Percentiles rank a stretch among this genome's conserved stretches.
phyloP scores from a whole-genome alignment of 208 protist genomes.

The Acanthamoeba quina region DNA sequence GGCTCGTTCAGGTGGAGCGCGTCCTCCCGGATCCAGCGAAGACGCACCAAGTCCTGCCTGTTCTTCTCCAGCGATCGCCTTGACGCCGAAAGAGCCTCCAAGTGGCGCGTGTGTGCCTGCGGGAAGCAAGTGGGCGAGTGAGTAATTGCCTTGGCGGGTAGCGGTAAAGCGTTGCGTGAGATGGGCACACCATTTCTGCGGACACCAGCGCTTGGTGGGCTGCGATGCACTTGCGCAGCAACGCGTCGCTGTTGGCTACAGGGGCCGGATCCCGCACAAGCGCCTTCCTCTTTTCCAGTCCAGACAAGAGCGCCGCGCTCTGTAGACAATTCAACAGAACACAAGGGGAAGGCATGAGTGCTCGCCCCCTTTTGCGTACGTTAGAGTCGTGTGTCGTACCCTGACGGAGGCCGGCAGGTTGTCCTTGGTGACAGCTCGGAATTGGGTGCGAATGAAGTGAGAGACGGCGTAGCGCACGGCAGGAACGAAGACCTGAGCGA shows the following conservation, averaged over 20 bases:
- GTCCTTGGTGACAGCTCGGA: neutral
- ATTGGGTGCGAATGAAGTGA: neutral
- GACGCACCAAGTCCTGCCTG: constrained; percentile 1
- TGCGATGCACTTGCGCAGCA: neutral
- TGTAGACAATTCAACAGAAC: neutral
- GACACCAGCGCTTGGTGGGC: neutral
- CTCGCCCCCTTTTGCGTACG: neutral
- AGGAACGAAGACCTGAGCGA: neutral
- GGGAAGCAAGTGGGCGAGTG: neutral
- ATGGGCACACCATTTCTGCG: neutral
- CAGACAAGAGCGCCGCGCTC: neutral
- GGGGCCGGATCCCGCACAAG: neutral
- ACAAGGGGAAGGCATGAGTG: no score
- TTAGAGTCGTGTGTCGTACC: neutral
- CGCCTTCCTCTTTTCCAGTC: neutral
- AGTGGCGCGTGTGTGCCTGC: neutral
- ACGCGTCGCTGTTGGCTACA: neutral
- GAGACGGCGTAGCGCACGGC: constrained; percentile 18
- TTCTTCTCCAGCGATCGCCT: constrained; percentile 1
- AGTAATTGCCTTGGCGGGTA: neutral
- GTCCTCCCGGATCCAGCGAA: constrained; percentile 35
- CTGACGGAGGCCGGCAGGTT: neutral
- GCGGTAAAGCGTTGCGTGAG: neutral
- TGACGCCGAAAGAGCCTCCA: neutral
- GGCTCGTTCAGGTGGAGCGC: neutral